Evolutionary conservation across 1,139 yeast genomes (phyloP), one percentile per base, ranked within the genome.

Genomic region (Geotrichum candidum): DNA sequence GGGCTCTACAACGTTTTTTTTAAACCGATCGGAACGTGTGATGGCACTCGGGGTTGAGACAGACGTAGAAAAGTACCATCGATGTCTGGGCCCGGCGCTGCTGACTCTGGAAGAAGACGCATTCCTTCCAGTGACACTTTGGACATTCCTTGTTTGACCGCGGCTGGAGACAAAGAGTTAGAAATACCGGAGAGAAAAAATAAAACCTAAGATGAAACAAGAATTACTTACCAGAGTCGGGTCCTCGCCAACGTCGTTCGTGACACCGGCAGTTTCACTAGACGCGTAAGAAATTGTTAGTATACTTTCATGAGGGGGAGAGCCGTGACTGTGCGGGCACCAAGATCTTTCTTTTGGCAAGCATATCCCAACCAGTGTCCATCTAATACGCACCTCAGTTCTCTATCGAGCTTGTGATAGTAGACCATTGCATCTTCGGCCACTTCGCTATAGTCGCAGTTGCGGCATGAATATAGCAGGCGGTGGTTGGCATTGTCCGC

Each of bases 41-140:
- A 65, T 90, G 88, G 74, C 99, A 94, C 61, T 86, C 48, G 22
- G 48, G 48, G 22, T 41, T 82, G 68, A 89, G 77, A 75, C 99
- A 94, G 62, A 94, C 99, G 74, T 90, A 94, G 38, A 62, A 59
- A 48, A 57, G 46, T 53, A 88, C 88, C 99, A 94, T 94, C 67
- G 95, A 87, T 1, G 99, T 94, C 73, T 95, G 99, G 60, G 90
- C 91, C 63, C 97, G 82, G 71, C 91, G 83, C 76, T 94, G 98
- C 74, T 94, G 99, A 51, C 95, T 86, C 76, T 94, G 99, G 81
- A 95, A 94, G 73, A 94, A 94, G 61, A 95, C 99, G 74, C 96
- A 90, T 69, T 92, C 96, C 67, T 85, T 85, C 65, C 88, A 87
- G 68, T 84, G 87, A 74, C 99, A 94, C 62, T 82, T 80, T 1